Base-by-base conservation (phyloP, 345 rosid genomes). In the Anastatica hierochuntica region DNA sequence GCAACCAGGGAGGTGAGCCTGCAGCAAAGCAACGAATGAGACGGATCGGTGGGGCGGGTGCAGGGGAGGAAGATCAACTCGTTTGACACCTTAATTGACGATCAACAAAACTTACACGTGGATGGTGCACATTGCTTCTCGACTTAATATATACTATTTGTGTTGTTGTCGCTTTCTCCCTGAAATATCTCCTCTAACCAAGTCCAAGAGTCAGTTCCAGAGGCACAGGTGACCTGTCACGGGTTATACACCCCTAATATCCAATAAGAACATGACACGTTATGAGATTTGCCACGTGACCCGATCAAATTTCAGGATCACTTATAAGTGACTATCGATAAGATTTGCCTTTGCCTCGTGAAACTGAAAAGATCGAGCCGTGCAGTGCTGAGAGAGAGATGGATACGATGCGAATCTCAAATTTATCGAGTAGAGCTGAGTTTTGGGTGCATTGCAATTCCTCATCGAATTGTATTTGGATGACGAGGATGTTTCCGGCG, bases 331-430 rank as follows among this genome's bases (percentile, higher is more conserved):
- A 60, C 33, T 46, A 55, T 56, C 31, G 69, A 62, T 54, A 43
- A 38, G 54, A 46, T 14, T 44, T n/a, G n/a, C n/a, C n/a, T n/a
- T n/a, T 27, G 43, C 19, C 46, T 53, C 53, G 54, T 53, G 54
- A 57, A 43, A 57, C 52, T 34, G 24, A 41, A 23, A 48, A 29
- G 57, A 44, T 11, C 19, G 45, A 58, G 15, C 34, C 17, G 27
- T 56, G 2, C 23, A 56, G 17, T 64, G 26, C 56, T 31, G 27
- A 29, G 13, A 60, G 60, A 66, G 27, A 29, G 13, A 60, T 64
- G 69, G 67, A 51, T 33, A 14, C 78, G 34, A 43, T 63, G 62
- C 66, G 62, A 52, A 58, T 70, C 62, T 58, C 68, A 39, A 64
- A 57, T 10, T 49, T 50, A 23, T 55, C 72, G 3, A 33, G 9